phyloP scores from a whole-genome alignment of 2,329 filamentous ascomycete species.

The Penicillium sp. region DNA sequence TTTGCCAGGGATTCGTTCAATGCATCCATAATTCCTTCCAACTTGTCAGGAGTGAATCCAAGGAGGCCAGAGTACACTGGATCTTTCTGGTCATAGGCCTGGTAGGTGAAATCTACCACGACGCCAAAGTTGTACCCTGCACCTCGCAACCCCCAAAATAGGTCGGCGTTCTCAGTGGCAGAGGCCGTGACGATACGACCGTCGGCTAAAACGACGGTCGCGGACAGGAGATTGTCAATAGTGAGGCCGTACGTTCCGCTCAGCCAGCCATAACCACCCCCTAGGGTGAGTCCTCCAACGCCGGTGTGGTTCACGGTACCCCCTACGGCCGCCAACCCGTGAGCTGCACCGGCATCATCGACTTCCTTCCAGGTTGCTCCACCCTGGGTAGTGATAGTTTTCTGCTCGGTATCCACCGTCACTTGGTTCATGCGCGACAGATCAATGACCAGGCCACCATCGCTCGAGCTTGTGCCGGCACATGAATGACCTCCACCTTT shows the following conservation, averaged over 20 bases:
- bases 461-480: constrained; percentile 53
- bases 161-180: constrained; percentile 46
- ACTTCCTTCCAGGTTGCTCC: constrained; percentile 59
- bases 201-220: constrained; percentile 43
- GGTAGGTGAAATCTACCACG: constrained; percentile 47
- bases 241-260: constrained; percentile 56
- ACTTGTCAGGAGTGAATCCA: constrained; percentile 26
- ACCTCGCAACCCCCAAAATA: constrained; percentile 52
- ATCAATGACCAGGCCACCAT: constrained; percentile 60
- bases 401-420: constrained; percentile 47
- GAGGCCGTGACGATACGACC: constrained; percentile 43
- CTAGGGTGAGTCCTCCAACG: constrained; percentile 59
- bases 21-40: constrained; percentile 25
- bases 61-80: constrained; percentile 38
- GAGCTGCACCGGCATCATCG: constrained; percentile 52
- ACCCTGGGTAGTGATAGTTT: constrained; percentile 53
- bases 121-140: constrained; percentile 50
- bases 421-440: constrained; percentile 55
- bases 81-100: constrained; percentile 34
- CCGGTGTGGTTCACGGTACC: constrained; percentile 65
- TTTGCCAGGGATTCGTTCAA: constrained; percentile 53
- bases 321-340: constrained; percentile 60
- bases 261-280: constrained; percentile 61
- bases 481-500: constrained; percentile 49
- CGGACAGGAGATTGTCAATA: constrained; percentile 51